Conservation (phyloP, 2,329 filamentous ascomycete genomes). For the Exutisphaerella laricina region DNA sequence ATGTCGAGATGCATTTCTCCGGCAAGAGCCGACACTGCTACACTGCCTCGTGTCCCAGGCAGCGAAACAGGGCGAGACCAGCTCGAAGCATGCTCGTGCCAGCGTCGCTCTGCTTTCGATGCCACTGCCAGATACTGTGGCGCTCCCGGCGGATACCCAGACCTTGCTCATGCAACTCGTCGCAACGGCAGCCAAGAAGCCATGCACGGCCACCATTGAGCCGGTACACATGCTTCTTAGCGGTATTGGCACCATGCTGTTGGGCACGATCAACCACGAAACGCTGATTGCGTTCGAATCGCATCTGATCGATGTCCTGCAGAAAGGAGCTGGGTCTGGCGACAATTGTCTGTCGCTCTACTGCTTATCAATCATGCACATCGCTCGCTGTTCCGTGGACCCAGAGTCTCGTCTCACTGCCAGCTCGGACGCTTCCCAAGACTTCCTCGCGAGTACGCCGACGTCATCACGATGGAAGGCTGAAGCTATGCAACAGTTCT, state of each 20-base stretch:
- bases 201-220: slow-evolving; percentile 26
- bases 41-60: slow-evolving; percentile 27
- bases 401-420: slow-evolving; percentile 17
- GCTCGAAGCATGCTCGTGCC: slow-evolving; percentile 20
- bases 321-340: slow-evolving; percentile 21
- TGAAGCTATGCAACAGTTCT: slow-evolving; percentile 31
- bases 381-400: slow-evolving; percentile 23
- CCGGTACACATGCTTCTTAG: slow-evolving; percentile 31
- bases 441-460: slow-evolving; percentile 29
- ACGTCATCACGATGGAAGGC: slow-evolving; percentile 26
- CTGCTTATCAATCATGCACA: slow-evolving; percentile 36
- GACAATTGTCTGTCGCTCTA: slow-evolving; percentile 33
- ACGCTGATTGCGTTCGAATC: slow-evolving; percentile 28
- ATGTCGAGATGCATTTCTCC: slow-evolving; percentile 31
- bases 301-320: slow-evolving; percentile 31
- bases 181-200: slow-evolving; percentile 26
- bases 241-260: slow-evolving; percentile 28
- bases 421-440: slow-evolving; percentile 29
- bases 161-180: slow-evolving; percentile 30
- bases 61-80: slow-evolving; percentile 15
- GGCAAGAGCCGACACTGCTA: slow-evolving; percentile 29
- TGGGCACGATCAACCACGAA: slow-evolving; percentile 27
- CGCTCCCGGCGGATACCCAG: slow-evolving; percentile 32
- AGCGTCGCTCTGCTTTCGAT: slow-evolving; percentile 29
- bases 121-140: slow-evolving; percentile 26